Percentiles rank a stretch among this genome's conserved stretches.
Conservation (phyloP, 495 filamentous ascomycete species). For the Penicillium arizonense region DNA sequence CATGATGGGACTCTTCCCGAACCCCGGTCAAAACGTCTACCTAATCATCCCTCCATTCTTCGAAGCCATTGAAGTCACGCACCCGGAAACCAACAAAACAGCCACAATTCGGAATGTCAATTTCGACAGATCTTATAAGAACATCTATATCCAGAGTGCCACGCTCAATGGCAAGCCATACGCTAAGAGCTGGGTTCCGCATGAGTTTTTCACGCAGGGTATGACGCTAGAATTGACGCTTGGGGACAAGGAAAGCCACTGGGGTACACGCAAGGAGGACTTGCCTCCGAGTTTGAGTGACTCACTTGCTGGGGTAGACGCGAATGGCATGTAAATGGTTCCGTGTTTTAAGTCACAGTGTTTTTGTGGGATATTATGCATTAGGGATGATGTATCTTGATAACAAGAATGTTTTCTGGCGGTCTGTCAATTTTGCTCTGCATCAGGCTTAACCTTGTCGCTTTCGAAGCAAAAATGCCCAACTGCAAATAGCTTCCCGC, state of each 20-base stretch:
- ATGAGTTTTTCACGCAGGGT: constrained; percentile 72
- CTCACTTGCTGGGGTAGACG: background rate
- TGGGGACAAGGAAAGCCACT: constrained; percentile 62
- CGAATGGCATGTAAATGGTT: background rate
- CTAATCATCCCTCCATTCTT: constrained; percentile 69
- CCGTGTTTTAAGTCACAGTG: background rate
- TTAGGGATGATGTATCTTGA: background rate
- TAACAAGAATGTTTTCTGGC: background rate
- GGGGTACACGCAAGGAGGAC: constrained; percentile 64
- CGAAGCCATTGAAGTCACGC: constrained; percentile 59
- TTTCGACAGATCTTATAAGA: constrained; percentile 54
- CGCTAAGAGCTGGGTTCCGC: constrained; percentile 68
- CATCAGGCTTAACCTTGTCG: background rate
- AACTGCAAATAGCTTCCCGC: too few species aligned
- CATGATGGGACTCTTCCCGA: constrained; percentile 60
- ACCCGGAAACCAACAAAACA: constrained; percentile 56
- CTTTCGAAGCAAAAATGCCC: background rate
- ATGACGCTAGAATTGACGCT: constrained; percentile 66
- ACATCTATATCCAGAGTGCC: constrained; percentile 69
- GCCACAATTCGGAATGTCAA: constrained; percentile 61
- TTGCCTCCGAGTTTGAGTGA: constrained; percentile 53
- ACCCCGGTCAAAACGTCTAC: constrained; percentile 66
- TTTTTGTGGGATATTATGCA: background rate
- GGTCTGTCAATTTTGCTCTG: background rate
- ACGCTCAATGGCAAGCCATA: constrained; percentile 66